Percentiles rank a stretch among this genome's conserved stretches.
These are phyloP conservation scores for Chalciporus chontae DNA, from an alignment of 768 basidiomycete species.

Conservation along the genomic window DNA sequence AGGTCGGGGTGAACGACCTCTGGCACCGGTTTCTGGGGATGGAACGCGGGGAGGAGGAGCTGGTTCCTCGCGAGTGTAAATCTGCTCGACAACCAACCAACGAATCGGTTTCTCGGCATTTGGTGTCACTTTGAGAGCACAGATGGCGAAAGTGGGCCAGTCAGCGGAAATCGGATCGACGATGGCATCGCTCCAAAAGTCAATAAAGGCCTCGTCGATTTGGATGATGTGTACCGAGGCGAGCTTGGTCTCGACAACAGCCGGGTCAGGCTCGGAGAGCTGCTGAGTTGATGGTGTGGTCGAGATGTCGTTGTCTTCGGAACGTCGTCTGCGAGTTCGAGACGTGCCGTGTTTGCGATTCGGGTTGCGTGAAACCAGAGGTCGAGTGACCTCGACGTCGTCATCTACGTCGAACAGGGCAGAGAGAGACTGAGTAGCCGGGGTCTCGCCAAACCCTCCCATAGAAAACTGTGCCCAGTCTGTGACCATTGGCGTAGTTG, in stretches of 20 bases:
- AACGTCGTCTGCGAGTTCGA: conserved; percentile 21
- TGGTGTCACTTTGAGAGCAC: conserved; percentile 51
- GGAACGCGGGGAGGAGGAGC: conserved; percentile 25
- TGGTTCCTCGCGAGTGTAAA: conserved; percentile 39
- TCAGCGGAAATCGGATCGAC: conserved; percentile 59
- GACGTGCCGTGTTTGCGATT: conserved; percentile 33
- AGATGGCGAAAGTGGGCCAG: conserved; percentile 71
- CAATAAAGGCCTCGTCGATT: conserved; percentile 78
- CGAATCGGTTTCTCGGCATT: conserved; percentile 34
- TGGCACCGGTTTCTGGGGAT: conserved; percentile 19
- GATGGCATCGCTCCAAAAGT: conserved; percentile 77
- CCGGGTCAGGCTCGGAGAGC: conserved; percentile 3
- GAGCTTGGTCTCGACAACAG: conserved; percentile 36
- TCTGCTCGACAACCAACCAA: conserved; percentile 72
- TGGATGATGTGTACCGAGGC: conserved; percentile 42
- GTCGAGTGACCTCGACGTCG: conserved; percentile 55
- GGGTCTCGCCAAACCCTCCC: conserved; percentile 53
- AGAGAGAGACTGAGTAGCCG: conserved; percentile 39
- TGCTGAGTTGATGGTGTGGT: conserved; percentile 19
- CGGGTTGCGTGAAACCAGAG: conserved; percentile 33
- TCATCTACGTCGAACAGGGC: conserved; percentile 61
- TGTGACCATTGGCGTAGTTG: conserved; percentile 27
- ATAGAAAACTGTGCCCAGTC: conserved; percentile 73
- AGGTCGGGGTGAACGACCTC: conserved; percentile 39
- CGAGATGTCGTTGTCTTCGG: conserved; percentile 16